phyloP scores from a whole-genome alignment of 1,139 yeast genomes.

The Candida tunisiensis region DNA sequence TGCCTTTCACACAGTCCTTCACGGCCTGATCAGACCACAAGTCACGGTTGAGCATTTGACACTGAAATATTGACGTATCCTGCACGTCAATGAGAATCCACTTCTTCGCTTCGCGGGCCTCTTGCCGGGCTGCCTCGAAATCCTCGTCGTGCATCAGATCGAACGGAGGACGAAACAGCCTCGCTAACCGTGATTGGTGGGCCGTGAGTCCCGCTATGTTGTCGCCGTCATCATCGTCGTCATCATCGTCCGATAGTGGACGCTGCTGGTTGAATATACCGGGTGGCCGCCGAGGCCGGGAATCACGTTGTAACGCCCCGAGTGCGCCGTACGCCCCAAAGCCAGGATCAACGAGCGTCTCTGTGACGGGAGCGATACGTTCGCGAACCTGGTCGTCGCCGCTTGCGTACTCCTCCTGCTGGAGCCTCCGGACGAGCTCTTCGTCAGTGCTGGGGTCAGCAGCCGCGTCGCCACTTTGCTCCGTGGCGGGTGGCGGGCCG shows the following conservation, averaged over 20 bases:
- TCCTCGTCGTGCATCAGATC: slow-evolving; percentile 57
- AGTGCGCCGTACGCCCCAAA: slow-evolving; percentile 6
- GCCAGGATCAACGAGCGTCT: slow-evolving; percentile 45
- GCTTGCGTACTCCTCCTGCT: slow-evolving; percentile 37
- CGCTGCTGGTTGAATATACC: slow-evolving; percentile 34
- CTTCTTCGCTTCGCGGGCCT: slow-evolving; percentile 46
- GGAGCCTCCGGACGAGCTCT: slow-evolving; percentile 45
- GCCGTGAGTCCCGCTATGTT: slow-evolving; percentile 25
- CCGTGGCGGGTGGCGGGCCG: slow-evolving; percentile 11
- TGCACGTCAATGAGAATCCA: slow-evolving; percentile 87
- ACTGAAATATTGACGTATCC: slow-evolving; percentile 66
- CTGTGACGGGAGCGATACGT: slow-evolving; percentile 68
- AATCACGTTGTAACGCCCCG: slow-evolving; percentile 5
- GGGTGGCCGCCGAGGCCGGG: slow-evolving; percentile 16
- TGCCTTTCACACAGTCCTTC: slow-evolving; percentile 43
- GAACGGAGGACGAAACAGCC: slow-evolving; percentile 82
- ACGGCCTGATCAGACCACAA: slow-evolving; percentile 69
- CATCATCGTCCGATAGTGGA: slow-evolving; percentile 10
- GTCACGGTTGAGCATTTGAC: slow-evolving; percentile 85
- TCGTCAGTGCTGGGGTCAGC: slow-evolving; percentile 25
- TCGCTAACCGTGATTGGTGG: slow-evolving; percentile 60
- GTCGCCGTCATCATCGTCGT: slow-evolving; percentile 9
- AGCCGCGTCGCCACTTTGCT: slow-evolving; percentile 5
- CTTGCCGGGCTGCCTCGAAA: slow-evolving; percentile 52
- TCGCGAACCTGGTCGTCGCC: slow-evolving; percentile 34